Percentiles rank a stretch among this genome's conserved stretches.
Conservation (phyloP, 2,329 filamentous ascomycete species). For the Neurospora sp. region DNA sequence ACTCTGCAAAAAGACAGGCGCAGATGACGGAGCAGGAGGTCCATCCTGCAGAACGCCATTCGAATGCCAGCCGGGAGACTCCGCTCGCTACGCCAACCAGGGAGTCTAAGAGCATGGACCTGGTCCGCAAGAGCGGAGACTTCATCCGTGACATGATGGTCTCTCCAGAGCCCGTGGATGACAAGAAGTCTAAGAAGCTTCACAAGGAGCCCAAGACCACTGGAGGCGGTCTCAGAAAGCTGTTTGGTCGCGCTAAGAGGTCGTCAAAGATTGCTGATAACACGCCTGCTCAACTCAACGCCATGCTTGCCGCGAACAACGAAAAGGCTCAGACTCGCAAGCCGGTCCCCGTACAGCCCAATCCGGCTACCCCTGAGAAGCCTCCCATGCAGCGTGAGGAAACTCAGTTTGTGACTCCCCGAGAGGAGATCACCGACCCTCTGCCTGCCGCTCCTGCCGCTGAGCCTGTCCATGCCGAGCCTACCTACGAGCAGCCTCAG, state of each 20-base stretch:
- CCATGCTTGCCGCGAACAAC: slow-evolving; percentile 35
- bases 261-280: slow-evolving; percentile 47
- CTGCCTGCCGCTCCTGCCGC: slow-evolving; percentile 16
- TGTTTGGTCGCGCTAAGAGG: slow-evolving; percentile 56
- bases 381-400: slow-evolving; percentile 12
- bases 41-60: slow-evolving; percentile 26
- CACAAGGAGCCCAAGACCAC: slow-evolving; percentile 36
- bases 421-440: slow-evolving; percentile 13
- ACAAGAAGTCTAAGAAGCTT: slow-evolving; percentile 43
- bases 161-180: slow-evolving; percentile 34
- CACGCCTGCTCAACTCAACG: slow-evolving; percentile 40
- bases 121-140: slow-evolving; percentile 26
- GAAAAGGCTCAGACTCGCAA: slow-evolving; percentile 20
- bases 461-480: slow-evolving; percentile 19
- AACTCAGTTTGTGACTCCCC: slow-evolving; percentile 16
- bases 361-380: slow-evolving; percentile 14
- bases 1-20: slow-evolving; percentile 17
- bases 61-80: slow-evolving; percentile 25
- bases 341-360: slow-evolving; percentile 18
- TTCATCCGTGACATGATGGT: slow-evolving; percentile 27
- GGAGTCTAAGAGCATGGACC: slow-evolving; percentile 25
- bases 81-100: slow-evolving; percentile 31
- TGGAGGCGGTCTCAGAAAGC: slow-evolving; percentile 46
- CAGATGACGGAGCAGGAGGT: slow-evolving; percentile 24
- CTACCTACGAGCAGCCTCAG: slow-evolving; percentile 34